Conservation (phyloP, 2,329 filamentous ascomycete genomes). For the Epichloe gansuensis region DNA sequence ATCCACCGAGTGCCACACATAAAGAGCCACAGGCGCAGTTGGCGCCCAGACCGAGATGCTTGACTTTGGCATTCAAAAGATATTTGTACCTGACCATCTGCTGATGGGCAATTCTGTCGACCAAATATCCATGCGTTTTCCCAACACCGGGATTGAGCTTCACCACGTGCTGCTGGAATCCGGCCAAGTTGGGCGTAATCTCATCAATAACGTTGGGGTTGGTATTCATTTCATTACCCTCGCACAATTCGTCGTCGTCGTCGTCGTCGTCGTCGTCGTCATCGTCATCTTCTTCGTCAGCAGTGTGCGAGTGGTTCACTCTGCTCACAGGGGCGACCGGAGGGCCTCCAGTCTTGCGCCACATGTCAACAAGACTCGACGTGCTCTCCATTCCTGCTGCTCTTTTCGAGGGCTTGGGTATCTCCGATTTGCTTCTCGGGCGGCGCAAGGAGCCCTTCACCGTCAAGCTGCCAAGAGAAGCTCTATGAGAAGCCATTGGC, state of each 20-base stretch:
- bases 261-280: constrained; percentile 45
- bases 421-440: constrained; percentile 41
- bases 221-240: constrained; percentile 48
- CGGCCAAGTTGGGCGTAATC: constrained; percentile 59
- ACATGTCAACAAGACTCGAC: constrained; percentile 35
- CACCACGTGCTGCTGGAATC: constrained; percentile 63
- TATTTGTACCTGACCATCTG: constrained; percentile 69
- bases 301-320: constrained; percentile 7
- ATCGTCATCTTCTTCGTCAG: neutral
- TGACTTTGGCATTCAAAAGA: constrained; percentile 55
- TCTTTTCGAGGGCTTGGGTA: constrained; percentile 25
- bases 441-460: constrained; percentile 40
- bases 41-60: constrained; percentile 50
- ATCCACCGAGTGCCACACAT: constrained; percentile 57
- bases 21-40: constrained; percentile 48
- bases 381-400: constrained; percentile 21
- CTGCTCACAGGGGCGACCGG: constrained; percentile 37
- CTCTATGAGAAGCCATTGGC: constrained; percentile 40
- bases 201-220: constrained; percentile 52
- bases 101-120: constrained; percentile 72
- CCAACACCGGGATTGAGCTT: constrained; percentile 60
- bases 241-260: constrained; percentile 41
- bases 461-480: constrained; percentile 26
- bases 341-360: constrained; percentile 40
- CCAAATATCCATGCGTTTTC: constrained; percentile 45